These are phyloP conservation scores for Xylariaceae sp. DNA, from an alignment of 2,329 filamentous ascomycete species.

Conservation along the genomic window DNA sequence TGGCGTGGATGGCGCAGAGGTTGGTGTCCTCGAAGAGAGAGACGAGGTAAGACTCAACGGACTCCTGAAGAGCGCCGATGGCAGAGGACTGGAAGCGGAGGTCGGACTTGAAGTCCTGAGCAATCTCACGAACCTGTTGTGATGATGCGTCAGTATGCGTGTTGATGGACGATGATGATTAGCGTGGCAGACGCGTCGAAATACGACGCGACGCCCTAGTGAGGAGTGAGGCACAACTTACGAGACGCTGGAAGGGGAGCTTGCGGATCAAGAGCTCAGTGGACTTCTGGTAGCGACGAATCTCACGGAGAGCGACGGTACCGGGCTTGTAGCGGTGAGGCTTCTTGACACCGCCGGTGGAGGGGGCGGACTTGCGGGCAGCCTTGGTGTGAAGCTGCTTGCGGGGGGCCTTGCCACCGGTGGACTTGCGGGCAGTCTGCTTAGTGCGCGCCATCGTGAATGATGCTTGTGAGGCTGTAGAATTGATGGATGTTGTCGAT, in stretches of 20 bases:
- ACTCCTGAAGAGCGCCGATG: slow-evolving; percentile 96
- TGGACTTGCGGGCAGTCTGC: slow-evolving; percentile 70
- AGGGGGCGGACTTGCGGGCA: slow-evolving; percentile 95
- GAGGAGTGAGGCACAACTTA: slow-evolving; percentile 34
- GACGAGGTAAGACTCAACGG: slow-evolving; percentile 96
- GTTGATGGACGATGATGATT: not conserved
- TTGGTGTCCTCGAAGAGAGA: slow-evolving; percentile 98
- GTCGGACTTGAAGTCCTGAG: slow-evolving; percentile 90
- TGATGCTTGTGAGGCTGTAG: slow-evolving; percentile 28
- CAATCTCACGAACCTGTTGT: slow-evolving; percentile 77
- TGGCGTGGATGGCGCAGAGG: slow-evolving; percentile 96
- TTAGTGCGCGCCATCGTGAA: slow-evolving; percentile 59
- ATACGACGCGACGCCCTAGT: not conserved
- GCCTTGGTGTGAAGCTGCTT: slow-evolving; percentile 99
- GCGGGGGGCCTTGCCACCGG: slow-evolving; percentile 71
- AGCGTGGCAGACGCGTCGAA: not conserved
- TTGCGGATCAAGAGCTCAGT: slow-evolving; percentile 96
- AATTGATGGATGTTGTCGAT: slow-evolving; percentile 26
- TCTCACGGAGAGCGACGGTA: slow-evolving; percentile 97
- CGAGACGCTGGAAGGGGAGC: slow-evolving; percentile 95
- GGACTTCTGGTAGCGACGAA: slow-evolving; percentile 95
- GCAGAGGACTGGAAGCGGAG: slow-evolving; percentile 97
- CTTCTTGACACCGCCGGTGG: slow-evolving; percentile 96
- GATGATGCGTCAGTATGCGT: slow-evolving; percentile 20
- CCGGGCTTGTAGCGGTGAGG: slow-evolving; percentile 84